Base-by-base conservation (phyloP, 1,284 basidiomycete species). In the Entoloma clypeatum region DNA sequence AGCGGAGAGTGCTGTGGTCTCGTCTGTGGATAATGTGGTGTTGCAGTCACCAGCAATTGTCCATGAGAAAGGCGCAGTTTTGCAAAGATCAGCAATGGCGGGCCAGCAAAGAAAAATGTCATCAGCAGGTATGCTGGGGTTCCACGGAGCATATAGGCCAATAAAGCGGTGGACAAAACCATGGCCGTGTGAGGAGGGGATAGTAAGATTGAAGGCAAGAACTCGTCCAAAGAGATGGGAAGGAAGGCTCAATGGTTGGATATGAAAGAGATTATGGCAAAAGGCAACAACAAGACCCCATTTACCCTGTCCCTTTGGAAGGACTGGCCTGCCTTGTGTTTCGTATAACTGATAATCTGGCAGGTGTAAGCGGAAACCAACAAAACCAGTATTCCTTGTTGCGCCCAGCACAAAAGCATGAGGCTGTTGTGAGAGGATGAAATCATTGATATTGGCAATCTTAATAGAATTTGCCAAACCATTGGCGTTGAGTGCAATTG, bases 251-350 rank as follows among this genome's bases (percentile, higher is more conserved):
- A 49, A 24, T 2, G 17, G 36, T 22, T 47, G 42, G 10, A 36
- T 17, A 17, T 34, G 16, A 23, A 43, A 42, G 4, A 45, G n/a
- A 16, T 22, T 16, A 8, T 39, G 31, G 0, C 39, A 21, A 9
- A 54, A 34, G 13, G 41, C 52, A 7, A 54, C 36, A 13, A 39
- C 35, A 0, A 54, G 36, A 9, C 52, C 52, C 51, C 50, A 54
- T 42, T 54, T 54, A 7, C 30, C 39, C n/a, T n/a, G n/a, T n/a
- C n/a, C n/a, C n/a, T n/a, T n/a, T n/a, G n/a, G n/a, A n/a, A n/a
- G n/a, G n/a, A n/a, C n/a, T n/a, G n/a, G n/a, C n/a, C n/a, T n/a
- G n/a, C n/a, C n/a, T n/a, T n/a, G n/a, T n/a, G n/a, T n/a, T n/a
- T n/a, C n/a, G n/a, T n/a, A n/a, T n/a, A n/a, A n/a, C n/a, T n/a